These are phyloP conservation scores for Neoarthrinium moseri DNA, from an alignment of 2,329 filamentous ascomycete genomes.

Conservation along the genomic window DNA sequence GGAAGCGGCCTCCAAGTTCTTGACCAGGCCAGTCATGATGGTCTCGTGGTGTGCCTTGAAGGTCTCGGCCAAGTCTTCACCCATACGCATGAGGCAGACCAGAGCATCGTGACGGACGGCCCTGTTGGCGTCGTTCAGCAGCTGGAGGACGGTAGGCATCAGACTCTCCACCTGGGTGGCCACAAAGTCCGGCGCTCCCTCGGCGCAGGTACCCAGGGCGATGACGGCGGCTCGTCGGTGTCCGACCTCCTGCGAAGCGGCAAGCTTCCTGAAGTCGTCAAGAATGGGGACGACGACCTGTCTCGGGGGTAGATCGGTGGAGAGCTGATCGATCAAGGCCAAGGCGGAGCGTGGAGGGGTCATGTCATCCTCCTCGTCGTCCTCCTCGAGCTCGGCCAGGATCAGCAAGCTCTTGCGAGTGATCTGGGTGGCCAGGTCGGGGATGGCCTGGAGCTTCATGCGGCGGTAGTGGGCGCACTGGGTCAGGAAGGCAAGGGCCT, in stretches of 20 bases:
- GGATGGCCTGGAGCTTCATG: slow-evolving; percentile 90
- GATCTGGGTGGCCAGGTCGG: slow-evolving; percentile 78
- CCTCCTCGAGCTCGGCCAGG: slow-evolving; percentile 81
- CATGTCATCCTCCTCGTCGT: slow-evolving; percentile 75
- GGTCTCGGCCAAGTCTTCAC: slow-evolving; percentile 90
- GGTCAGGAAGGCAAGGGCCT: slow-evolving; percentile 91
- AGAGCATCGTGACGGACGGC: slow-evolving; percentile 85
- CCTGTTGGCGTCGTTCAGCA: slow-evolving; percentile 81
- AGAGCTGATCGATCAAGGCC: slow-evolving; percentile 83
- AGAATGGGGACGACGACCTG: slow-evolving; percentile 93
- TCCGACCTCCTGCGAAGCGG: slow-evolving; percentile 70
- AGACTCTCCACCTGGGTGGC: slow-evolving; percentile 86
- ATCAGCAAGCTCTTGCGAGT: slow-evolving; percentile 88
- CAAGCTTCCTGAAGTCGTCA: slow-evolving; percentile 80
- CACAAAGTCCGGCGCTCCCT: slow-evolving; percentile 96
- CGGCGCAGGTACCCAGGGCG: slow-evolving; percentile 88
- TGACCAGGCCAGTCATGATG: slow-evolving; percentile 79
- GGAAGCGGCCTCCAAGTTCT: slow-evolving; percentile 83
- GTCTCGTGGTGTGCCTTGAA: slow-evolving; percentile 81
- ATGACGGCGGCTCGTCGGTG: slow-evolving; percentile 89
- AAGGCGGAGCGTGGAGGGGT: slow-evolving; percentile 84
- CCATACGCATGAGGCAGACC: slow-evolving; percentile 83
- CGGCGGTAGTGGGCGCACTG: slow-evolving; percentile 90
- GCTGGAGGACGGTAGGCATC: slow-evolving; percentile 77
- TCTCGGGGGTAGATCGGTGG: slow-evolving; percentile 83